Base-by-base conservation (phyloP, 495 filamentous ascomycete species). In the Penicillium cinerascens region DNA sequence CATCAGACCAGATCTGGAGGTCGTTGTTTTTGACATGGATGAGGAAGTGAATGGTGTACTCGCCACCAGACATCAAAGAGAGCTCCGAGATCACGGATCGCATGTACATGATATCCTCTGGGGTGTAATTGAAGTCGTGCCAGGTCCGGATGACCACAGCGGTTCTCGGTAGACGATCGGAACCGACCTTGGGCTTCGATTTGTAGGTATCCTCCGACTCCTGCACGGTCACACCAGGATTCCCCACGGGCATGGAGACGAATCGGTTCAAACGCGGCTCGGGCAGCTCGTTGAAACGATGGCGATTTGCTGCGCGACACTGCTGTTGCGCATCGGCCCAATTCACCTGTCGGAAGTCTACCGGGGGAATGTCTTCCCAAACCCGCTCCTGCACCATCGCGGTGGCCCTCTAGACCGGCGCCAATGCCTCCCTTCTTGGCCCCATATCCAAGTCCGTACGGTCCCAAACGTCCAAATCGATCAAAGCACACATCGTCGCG, bases 401-500 rank as follows among this genome's bases (percentile, higher is more conserved):
- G 81, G 42, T 96, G 87, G 27, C 88, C 89, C 54, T 90, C 80
- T 60, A 92, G 70, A 9, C 89, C 92, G 25, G 88, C 82, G 0
- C 92, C 92, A 16, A 84, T 81, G 8, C 93, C 93, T 7, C 93
- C 93, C 62, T 79, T 82, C 54, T 79, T 79, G 16, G 75, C 67
- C 18, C 81, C 85, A 59, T 97, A 97, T 15, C 93, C 93, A 44
- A 87, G 82, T 0, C 93, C 93, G 58, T 98, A 98, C 0, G 92
- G 86, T 0, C 91, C 95, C 22, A 92, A 78, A 50, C 89, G 79
- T 8, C 95, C 93, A 68, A 87, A 95, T 2, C 93, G 81, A 46
- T 98, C 93, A 69, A 96, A 97, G 73, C 93, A 98, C 44, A 97
- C 79, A 64, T 95, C 88, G 52, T 96, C 83, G 25, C 84, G 84